phyloP scores from a whole-genome alignment of 352 stramenopile genomes.

The Phytopythium cucurbitacearum region DNA sequence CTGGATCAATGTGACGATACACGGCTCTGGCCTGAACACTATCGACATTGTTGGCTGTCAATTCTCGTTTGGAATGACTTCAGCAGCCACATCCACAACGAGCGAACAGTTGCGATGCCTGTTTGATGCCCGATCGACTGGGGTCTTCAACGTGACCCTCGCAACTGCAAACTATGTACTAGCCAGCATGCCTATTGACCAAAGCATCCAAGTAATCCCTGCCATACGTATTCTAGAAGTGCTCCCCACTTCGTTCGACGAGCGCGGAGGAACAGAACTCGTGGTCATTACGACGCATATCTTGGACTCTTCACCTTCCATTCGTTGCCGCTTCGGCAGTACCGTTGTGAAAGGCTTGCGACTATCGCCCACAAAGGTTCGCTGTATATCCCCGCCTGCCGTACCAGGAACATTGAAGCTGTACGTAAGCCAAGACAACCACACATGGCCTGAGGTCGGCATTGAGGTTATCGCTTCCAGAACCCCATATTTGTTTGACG shows the following conservation, averaged over 20 bases:
- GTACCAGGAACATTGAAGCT: conserved; percentile 16
- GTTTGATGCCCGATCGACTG: conserved; percentile 28
- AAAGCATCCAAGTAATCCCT: conserved; percentile 27
- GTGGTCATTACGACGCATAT: conserved; percentile 29
- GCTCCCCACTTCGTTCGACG: conserved; percentile 31
- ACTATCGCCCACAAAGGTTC: conserved; percentile 22
- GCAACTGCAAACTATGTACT: conserved; percentile 5
- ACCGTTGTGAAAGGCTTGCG: conserved; percentile 15
- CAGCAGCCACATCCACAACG: neutral
- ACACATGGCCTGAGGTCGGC: conserved; percentile 25
- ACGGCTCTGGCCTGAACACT: conserved; percentile 19
- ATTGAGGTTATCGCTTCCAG: conserved; percentile 26
- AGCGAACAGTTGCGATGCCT: conserved; percentile 13
- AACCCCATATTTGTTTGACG: conserved; percentile 25
- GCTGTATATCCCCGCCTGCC: conserved; percentile 22
- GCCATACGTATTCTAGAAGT: conserved; percentile 14
- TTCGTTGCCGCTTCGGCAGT: conserved; percentile 36
- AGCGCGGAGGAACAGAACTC: conserved; percentile 32
- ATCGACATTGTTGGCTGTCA: conserved; percentile 18
- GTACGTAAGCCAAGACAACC: conserved; percentile 27
- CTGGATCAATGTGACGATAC: conserved; percentile 18
- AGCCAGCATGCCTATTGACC: conserved; percentile 13
- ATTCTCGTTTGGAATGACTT: conserved; percentile 14
- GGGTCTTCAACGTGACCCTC: conserved; percentile 21
- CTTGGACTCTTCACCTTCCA: conserved; percentile 8